Base-by-base conservation (phyloP, 768 basidiomycete species). In the Phlegmacium glaucopus region DNA sequence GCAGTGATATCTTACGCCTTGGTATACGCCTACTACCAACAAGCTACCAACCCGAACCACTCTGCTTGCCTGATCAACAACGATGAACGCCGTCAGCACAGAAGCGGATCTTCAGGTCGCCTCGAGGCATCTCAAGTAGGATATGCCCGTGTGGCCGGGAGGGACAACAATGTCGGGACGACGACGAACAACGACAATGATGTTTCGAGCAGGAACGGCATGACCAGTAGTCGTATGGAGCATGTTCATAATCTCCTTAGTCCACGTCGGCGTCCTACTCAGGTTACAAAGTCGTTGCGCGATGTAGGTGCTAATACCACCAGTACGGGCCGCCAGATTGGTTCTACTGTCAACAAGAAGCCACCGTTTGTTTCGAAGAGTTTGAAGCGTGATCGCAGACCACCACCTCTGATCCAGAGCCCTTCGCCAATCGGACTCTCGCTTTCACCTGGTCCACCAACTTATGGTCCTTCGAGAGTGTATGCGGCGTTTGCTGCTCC, bases 21-120 rank as follows among this genome's bases (percentile, higher is more conserved):
- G 48, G 70, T 66, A 11, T 67, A 69, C 53, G 65, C 60, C 28
- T 72, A 73, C 60, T 70, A 71, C 53, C 62, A 66, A 18, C 74
- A 73, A 50, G 65, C 65, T 16, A 67, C 55, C 18, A 66, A 72
- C 54, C 65, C 66, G 2, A 49, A 54, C 3, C 74, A 73, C 58
- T 45, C 63, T n/a, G 74, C 68, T 28, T 60, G 61, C 45, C 57
- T 72, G 7, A 16, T 59, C 9, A 43, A 45, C 38, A 43, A 5
- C 9, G 47, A 16, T 18, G 36, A 15, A 9, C 47, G 11, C 22
- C 13, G 39, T 42, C n/a, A 47, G 26, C 29, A 37, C 45, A 12
- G 36, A 12, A 51, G 53, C 18, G 45, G 51, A 44, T 56, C 52
- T 46, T 50, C 46, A 5, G 39, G 27, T 28, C 42, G 51, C 9